Evolutionary conservation across 2,329 filamentous ascomycete species (phyloP).

Genomic region (Claviceps pusilla): DNA sequence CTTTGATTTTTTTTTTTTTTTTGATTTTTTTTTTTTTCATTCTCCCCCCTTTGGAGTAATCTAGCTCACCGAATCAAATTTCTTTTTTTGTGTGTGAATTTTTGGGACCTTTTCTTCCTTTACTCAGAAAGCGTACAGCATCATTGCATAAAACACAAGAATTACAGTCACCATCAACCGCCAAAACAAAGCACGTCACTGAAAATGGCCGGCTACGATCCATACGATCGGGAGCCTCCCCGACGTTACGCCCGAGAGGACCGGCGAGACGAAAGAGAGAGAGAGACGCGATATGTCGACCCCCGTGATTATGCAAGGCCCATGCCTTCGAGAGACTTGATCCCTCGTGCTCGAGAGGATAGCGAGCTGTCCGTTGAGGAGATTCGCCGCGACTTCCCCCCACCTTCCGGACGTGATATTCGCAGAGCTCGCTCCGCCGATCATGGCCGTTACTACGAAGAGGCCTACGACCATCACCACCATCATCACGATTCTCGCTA

Average conservation of each 20-base stretch:
- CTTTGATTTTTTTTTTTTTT: no score
- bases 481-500: slow-evolving; percentile 31
- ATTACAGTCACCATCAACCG: not conserved
- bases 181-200: not conserved
- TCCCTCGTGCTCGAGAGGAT: slow-evolving; percentile 51
- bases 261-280: slow-evolving; percentile 27
- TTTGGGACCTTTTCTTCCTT: not conserved
- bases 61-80: not conserved
- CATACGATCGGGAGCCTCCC: slow-evolving; percentile 36
- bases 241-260: slow-evolving; percentile 40
- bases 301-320: slow-evolving; percentile 33
- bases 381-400: slow-evolving; percentile 70
- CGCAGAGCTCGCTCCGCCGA: slow-evolving; percentile 52
- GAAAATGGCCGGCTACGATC: slow-evolving; percentile 35
- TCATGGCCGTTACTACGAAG: slow-evolving; percentile 39
- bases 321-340: slow-evolving; percentile 34
- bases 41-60: no score
- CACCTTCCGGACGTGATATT: slow-evolving; percentile 39
- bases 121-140: not conserved
- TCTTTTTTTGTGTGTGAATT: not conserved
- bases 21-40: no score
- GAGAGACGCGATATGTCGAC: slow-evolving; percentile 39
- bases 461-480: slow-evolving; percentile 21
- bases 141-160: not conserved
- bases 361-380: slow-evolving; percentile 67